Evolutionary conservation across 2,329 filamentous ascomycete species (phyloP).

Genomic region (Thielaviopsis cerberus): DNA sequence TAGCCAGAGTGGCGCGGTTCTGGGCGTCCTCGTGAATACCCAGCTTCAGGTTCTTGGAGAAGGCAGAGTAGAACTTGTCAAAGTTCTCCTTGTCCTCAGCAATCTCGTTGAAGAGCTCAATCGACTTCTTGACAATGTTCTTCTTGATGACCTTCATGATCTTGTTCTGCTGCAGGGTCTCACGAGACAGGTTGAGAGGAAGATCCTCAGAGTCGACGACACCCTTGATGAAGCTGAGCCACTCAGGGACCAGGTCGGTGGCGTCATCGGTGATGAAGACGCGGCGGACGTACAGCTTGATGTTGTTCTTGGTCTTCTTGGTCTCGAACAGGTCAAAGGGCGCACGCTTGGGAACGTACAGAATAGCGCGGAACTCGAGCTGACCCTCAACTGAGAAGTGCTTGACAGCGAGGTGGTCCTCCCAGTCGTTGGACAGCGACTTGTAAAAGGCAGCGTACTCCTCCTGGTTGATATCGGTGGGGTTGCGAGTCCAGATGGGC

Average conservation of each 20-base stretch:
- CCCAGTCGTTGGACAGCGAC: slow-evolving; percentile 99
- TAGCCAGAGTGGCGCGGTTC: slow-evolving; percentile 82
- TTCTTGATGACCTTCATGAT: slow-evolving; percentile 99
- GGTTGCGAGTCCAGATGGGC: slow-evolving; percentile 99
- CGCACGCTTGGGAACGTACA: slow-evolving; percentile 98
- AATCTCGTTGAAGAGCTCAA: slow-evolving; percentile 98
- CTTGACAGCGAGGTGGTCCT: slow-evolving; percentile 98
- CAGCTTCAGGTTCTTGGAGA: slow-evolving; percentile 99
- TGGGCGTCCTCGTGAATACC: slow-evolving; percentile 99
- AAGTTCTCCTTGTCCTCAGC: slow-evolving; percentile 99
- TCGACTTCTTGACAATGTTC: slow-evolving; percentile 99
- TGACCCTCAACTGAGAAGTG: slow-evolving; percentile 99
- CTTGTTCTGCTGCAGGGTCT: slow-evolving; percentile 99
- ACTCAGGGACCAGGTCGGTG: slow-evolving; percentile 97
- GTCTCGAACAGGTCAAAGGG: slow-evolving; percentile 99
- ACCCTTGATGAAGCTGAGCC: slow-evolving; percentile 99
- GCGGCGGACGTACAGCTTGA: slow-evolving; percentile 99
- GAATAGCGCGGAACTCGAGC: slow-evolving; percentile 98
- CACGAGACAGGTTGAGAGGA: slow-evolving; percentile 96
- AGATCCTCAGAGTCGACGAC: slow-evolving; percentile 99
- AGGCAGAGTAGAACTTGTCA: slow-evolving; percentile 99
- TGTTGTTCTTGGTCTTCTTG: slow-evolving; percentile 99
- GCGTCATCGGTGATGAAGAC: slow-evolving; percentile 99
- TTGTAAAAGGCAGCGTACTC: slow-evolving; percentile 99
- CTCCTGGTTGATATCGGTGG: slow-evolving; percentile 81